A percentile compares a stretch with the other conserved stretches of the same genome.
phyloP scores from a whole-genome alignment of 352 stramenopile species.

The Globisporangium radiosum region DNA sequence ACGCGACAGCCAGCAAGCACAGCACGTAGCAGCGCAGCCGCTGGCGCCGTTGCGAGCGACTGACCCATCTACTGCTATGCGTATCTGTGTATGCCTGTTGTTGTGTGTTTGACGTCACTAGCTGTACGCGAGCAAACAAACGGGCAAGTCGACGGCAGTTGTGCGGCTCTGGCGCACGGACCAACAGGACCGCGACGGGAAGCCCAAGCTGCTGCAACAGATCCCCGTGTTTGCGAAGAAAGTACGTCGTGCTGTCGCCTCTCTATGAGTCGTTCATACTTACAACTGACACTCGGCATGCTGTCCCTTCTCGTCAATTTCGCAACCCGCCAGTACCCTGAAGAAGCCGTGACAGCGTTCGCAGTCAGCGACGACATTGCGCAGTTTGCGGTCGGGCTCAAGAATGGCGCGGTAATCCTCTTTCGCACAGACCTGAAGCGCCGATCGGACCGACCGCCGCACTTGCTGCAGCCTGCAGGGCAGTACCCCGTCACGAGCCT shows the following conservation, averaged over 20 bases:
- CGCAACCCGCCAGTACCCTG: conserved; percentile 41
- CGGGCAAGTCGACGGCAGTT: conserved; percentile 63
- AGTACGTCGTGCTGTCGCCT: conserved; percentile 7
- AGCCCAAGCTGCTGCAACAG: conserved; percentile 81
- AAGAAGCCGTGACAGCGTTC: conserved; percentile 84
- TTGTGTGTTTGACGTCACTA: conserved; percentile 9
- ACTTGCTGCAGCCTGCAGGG: conserved; percentile 70
- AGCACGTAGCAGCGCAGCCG: not conserved
- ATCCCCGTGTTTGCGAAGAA: conserved; percentile 85
- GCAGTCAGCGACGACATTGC: conserved; percentile 78
- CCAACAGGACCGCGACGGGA: conserved; percentile 80
- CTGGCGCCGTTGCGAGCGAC: not conserved
- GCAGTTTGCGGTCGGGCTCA: conserved; percentile 74
- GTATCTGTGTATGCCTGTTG: no score
- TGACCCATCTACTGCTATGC: not conserved
- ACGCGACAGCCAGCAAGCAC: not conserved
- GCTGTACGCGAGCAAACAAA: conserved; percentile 60
- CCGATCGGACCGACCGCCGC: conserved; percentile 54
- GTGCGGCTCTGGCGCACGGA: conserved; percentile 87
- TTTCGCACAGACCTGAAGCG: conserved; percentile 78
- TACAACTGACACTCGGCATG: not conserved
- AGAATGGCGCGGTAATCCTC: conserved; percentile 80
- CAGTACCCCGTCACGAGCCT: conserved; percentile 76
- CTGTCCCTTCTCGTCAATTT: not conserved
- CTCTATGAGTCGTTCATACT: no score